Conservation (phyloP, 768 basidiomycete genomes). For the Amanita fuliginea region DNA sequence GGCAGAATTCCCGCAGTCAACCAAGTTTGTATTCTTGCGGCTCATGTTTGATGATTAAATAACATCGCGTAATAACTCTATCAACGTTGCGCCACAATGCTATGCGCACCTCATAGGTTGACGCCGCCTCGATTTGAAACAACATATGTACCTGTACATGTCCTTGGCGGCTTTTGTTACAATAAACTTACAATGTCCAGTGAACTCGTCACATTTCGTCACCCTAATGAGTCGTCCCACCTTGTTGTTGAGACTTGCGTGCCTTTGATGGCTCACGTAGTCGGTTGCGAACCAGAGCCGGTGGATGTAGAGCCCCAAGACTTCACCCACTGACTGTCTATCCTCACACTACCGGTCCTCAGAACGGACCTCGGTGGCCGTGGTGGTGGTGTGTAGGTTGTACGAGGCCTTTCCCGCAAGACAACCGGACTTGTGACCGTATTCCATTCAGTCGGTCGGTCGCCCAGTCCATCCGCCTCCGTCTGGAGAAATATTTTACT, state of each 20-base stretch:
- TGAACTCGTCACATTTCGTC: too few species aligned
- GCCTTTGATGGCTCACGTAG: constrained; percentile 11
- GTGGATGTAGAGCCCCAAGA: constrained; percentile 18
- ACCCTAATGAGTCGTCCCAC: constrained; percentile 13
- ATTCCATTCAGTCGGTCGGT: background rate
- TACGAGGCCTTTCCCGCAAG: constrained; percentile 4
- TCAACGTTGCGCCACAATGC: too few species aligned
- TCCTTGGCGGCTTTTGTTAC: too few species aligned
- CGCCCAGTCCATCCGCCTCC: background rate
- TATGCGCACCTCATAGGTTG: too few species aligned
- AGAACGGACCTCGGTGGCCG: constrained; percentile 14
- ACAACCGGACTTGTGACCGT: background rate
- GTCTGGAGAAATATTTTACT: background rate
- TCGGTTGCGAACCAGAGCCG: constrained; percentile 1
- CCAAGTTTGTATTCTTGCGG: too few species aligned
- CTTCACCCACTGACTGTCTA: constrained; percentile 19
- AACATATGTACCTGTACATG: too few species aligned
- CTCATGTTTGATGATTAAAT: background rate
- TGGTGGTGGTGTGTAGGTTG: constrained; percentile 12
- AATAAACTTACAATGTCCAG: too few species aligned
- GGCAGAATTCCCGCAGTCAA: background rate
- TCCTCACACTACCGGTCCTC: constrained; percentile 7
- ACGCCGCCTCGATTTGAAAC: too few species aligned
- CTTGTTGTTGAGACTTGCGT: constrained; percentile 18
- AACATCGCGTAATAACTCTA: background rate